These are phyloP conservation scores for Solanum infundibuliforme DNA, from an alignment of 257 asterid genomes.

Conservation along the genomic window DNA sequence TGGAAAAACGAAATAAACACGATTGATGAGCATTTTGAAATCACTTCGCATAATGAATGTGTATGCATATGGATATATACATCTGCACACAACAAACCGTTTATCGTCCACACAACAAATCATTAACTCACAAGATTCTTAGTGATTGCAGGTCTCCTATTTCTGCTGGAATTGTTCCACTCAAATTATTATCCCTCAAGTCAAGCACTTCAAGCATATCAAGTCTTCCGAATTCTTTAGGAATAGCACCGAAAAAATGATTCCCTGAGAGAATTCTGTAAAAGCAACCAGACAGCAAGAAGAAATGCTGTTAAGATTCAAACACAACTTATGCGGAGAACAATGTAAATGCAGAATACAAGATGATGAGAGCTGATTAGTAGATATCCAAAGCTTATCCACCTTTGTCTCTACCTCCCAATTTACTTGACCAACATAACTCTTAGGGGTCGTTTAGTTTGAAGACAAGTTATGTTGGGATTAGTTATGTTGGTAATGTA, in stretches of 20 bases:
- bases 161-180: conserved; percentile 68
- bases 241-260: conserved; percentile 57
- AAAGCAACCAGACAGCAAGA: not conserved
- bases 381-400: not conserved
- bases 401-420: not conserved
- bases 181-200: conserved; percentile 58
- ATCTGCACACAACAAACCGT: not conserved
- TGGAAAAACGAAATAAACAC: conserved; percentile 7
- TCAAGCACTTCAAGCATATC: conserved; percentile 55
- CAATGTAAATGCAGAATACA: not conserved
- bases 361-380: not conserved
- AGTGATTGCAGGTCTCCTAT: conserved; percentile 52
- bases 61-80: not conserved
- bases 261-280: conserved; percentile 46
- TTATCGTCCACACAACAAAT: not conserved
- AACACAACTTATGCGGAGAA: not conserved
- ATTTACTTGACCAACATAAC: not conserved
- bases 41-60: not conserved
- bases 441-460: not conserved
- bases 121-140: conserved; percentile 44
- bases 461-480: not conserved
- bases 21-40: not conserved
- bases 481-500: not conserved
- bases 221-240: conserved; percentile 56
- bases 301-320: not conserved